Evolutionary conservation across 2,329 filamentous ascomycete species (phyloP), one percentile per base, ranked within the genome.

Genomic region (Sphaerulina vaccinii): DNA sequence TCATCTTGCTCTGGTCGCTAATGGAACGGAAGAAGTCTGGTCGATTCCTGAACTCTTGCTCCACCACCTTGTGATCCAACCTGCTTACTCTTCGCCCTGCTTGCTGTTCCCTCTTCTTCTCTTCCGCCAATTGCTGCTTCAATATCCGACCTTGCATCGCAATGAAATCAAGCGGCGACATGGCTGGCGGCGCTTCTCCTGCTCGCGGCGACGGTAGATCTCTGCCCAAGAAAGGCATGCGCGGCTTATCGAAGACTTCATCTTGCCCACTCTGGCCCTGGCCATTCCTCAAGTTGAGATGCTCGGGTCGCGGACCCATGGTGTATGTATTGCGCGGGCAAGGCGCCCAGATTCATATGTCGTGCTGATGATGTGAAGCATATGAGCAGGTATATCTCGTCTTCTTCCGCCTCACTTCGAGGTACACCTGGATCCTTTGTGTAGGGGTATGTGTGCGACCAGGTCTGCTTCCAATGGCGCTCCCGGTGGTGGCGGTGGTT

Each of bases 141-240:
- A 99, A 80, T 62, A 95, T 75, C 52, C 92, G 86, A 63, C 91
- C 95, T 68, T 97, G 92, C 56, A 92, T 80, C 18, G 92, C 92
- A 68, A 99, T 95, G 41, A 92, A 92, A 78, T 99, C 93, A 59
- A 99, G 81, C 9, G 93, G 93, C 6, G 93, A 97, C 51, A 97
- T 79, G 46, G 93, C 88, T 4, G 93, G 93, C 16, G 93, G 92
- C 1, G 87, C 81, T 62, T 84, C 71, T 68, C 75, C 76, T n/a
- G 71, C 67, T 50, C 74, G 73, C 35, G 76, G 75, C 52, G 75
- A 77, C 40, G 75, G 74, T 19, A 78, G 69, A 62, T 70, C 68
- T 56, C 66, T 62, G 38, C 64, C 53, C 52, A 63, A 64, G 35
- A 56, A 56, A 21, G 60, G 49, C 27, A 57, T 57, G 21, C 64